These are phyloP conservation scores for Geosmithia flava DNA, from an alignment of 2,329 filamentous ascomycete species.

Conservation along the genomic window DNA sequence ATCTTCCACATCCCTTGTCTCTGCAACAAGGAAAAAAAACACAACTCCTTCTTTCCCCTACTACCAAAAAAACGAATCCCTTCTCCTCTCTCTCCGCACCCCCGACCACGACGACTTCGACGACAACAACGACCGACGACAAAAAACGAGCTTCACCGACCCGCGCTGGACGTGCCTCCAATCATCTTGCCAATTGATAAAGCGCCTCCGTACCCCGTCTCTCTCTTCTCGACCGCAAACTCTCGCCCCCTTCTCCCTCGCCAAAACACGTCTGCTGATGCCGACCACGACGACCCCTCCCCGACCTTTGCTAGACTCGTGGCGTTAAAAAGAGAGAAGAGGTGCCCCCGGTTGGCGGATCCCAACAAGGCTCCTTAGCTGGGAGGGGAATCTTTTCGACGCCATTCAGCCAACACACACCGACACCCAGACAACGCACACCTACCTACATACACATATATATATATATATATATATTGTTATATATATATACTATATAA, in stretches of 20 bases:
- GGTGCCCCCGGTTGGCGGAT: slow-evolving; percentile 1
- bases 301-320: slow-evolving; percentile 17
- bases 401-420: slow-evolving; percentile 3
- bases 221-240: background rate
- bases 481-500: background rate
- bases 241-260: background rate
- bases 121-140: background rate
- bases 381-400: slow-evolving; percentile 8
- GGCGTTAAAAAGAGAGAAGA: slow-evolving; percentile 17
- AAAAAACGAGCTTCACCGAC: background rate
- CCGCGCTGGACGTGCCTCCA: background rate
- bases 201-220: background rate
- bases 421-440: background rate
- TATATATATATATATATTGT: background rate
- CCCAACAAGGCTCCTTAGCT: slow-evolving; percentile 8
- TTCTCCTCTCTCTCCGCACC: too few species aligned
- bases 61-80: too few species aligned
- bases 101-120: background rate
- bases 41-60: too few species aligned
- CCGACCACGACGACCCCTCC: slow-evolving; percentile 19
- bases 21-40: too few species aligned
- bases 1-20: too few species aligned
- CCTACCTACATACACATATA: background rate
- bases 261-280: slow-evolving; percentile 15
- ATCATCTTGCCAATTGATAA: background rate